Conservation (phyloP, 257 asterid species). For the Fraxinus quadrangulata region DNA sequence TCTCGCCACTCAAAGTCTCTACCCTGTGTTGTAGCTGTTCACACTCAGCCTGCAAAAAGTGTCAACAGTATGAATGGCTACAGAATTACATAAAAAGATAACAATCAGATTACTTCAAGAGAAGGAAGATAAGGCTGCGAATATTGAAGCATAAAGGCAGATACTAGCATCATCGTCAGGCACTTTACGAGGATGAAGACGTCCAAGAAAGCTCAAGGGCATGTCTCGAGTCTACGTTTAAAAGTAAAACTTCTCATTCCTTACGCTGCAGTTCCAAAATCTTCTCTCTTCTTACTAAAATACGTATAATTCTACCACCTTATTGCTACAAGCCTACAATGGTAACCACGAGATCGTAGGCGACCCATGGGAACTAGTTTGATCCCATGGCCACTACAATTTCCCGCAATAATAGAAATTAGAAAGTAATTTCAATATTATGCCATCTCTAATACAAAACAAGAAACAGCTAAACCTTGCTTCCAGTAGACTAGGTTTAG, state of each 20-base stretch:
- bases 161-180: neutral
- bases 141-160: neutral
- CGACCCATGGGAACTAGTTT: neutral
- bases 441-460: neutral
- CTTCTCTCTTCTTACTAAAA: neutral
- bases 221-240: neutral
- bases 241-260: too few species aligned
- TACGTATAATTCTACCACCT: too few species aligned
- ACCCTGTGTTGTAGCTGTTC: conserved; percentile 83
- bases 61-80: conserved; percentile 2
- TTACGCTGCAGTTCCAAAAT: too few species aligned
- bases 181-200: neutral
- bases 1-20: conserved; percentile 65
- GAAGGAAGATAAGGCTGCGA: neutral
- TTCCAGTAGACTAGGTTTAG: neutral
- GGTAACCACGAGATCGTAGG: neutral
- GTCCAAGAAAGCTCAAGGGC: neutral
- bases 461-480: neutral
- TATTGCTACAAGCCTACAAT: neutral
- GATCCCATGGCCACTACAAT: neutral
- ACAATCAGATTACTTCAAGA: neutral
- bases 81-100: neutral
- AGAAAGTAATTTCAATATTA: neutral
- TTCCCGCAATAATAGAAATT: neutral
- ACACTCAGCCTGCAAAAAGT: conserved; percentile 65